Conservation (phyloP, 2,329 filamentous ascomycete genomes). For the Colletotrichum falcatum region DNA sequence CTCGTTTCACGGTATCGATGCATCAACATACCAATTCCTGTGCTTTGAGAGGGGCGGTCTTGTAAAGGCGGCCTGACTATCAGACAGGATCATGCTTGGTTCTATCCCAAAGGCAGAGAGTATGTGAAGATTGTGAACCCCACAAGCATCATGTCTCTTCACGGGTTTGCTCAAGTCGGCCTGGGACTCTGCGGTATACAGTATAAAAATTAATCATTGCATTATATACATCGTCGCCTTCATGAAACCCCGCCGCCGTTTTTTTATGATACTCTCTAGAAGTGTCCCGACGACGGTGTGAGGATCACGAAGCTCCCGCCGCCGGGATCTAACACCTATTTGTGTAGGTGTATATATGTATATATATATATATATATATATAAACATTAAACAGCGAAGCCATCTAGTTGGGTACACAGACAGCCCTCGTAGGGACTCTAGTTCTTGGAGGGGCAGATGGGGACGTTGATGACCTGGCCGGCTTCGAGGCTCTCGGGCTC, state of each 20-base stretch:
- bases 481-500: slow-evolving; percentile 14
- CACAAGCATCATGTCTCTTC: background rate
- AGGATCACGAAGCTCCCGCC: background rate
- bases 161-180: background rate
- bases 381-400: background rate
- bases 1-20: background rate
- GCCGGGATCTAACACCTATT: background rate
- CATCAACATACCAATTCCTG: background rate
- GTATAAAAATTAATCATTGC: background rate
- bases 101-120: too few relatives aligned
- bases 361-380: too few relatives aligned
- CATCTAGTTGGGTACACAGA: too few relatives aligned
- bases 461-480: slow-evolving; percentile 26
- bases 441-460: slow-evolving; percentile 17
- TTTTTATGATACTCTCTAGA: slow-evolving; percentile 4
- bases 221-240: slow-evolving; percentile 7
- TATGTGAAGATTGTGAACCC: too few relatives aligned
- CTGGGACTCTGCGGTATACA: too few relatives aligned
- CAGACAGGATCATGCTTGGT: too few relatives aligned
- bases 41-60: too few relatives aligned
- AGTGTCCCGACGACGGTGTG: background rate
- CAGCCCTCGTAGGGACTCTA: rapidly evolving
- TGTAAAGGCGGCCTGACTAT: too few relatives aligned
- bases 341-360: too few relatives aligned
- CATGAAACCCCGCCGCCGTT: background rate